Base-by-base conservation (phyloP, 352 stramenopile species). In the Phytophthora cajani region DNA sequence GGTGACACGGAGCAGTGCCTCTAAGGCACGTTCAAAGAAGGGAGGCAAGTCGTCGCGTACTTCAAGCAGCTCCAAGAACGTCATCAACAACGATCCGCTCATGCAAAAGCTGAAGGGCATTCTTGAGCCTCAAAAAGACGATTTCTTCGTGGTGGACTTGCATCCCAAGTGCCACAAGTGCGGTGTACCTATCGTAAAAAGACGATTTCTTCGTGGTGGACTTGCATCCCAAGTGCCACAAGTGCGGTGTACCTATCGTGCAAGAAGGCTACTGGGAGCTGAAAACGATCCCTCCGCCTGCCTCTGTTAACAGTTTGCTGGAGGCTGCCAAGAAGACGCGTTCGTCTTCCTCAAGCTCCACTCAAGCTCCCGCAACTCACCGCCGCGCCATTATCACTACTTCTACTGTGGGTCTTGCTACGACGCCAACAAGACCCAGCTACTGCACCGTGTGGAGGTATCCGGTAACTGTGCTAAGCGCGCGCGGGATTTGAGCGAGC, bases 151-250 rank as follows among this genome's bases (percentile, higher is more conserved):
- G 40, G 97, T 98, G 9, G 97, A 98, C 71, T 79, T 99, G 50
- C 86, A 98, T 58, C 90, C 75, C 42, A 89, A 84, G 64, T 96
- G 82, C 81, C 97, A 95, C 81, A 98, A 93, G 78, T 97, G 90
- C 64, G 80, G 52, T 27, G 88, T 65, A 59, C 88, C 70, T 71
- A 97, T 94, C 71, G 95, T 91, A 99, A 86, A 99, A 99, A 71
- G 97, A 99, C 25, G 98, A 98, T 69, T 99, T 99, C 61, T 98
- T 99, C 74, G 98, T 99, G 40, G 97, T 98, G 9, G 97, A 98
- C 71, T 79, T 99, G 50, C 86, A 98, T 58, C 90, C 75, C 42
- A 89, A 84, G 64, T 96, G 82, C 81, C 97, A 95, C 81, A 98
- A 93, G 78, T 97, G 90, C 64, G 80, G 52, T 27, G 88, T 65